Evolutionary conservation across 495 filamentous ascomycete species (phyloP).

Genomic region (Penicillium waksmanii): DNA sequence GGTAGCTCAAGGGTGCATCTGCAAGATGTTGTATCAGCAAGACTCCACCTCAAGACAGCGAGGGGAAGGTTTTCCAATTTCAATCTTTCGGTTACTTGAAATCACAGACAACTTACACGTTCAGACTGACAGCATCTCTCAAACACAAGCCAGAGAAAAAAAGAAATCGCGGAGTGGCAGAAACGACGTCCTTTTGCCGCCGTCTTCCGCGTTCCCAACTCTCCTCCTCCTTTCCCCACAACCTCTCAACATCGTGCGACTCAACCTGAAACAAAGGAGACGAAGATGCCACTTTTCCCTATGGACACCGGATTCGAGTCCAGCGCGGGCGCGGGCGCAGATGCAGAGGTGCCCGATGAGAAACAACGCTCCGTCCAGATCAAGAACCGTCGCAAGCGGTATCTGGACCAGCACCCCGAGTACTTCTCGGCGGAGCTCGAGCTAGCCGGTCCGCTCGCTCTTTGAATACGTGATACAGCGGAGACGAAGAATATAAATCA

Average conservation of each 20-base stretch:
- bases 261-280: slow-evolving; percentile 4
- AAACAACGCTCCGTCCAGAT: slow-evolving; percentile 39
- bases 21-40: slow-evolving; percentile 14
- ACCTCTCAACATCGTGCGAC: background rate
- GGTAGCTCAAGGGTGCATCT: slow-evolving; percentile 12
- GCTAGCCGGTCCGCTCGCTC: slow-evolving; percentile 62
- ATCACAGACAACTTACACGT: slow-evolving; percentile 22
- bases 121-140: slow-evolving; percentile 22
- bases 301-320: slow-evolving; percentile 32
- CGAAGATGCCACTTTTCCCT: slow-evolving; percentile 47
- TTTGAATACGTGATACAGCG: slow-evolving; percentile 19
- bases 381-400: slow-evolving; percentile 68
- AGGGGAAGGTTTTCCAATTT: background rate
- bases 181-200: slow-evolving; percentile 37
- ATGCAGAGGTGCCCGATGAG: slow-evolving; percentile 14
- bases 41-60: background rate
- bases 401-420: slow-evolving; percentile 64
- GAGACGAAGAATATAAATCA: slow-evolving; percentile 9
- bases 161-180: slow-evolving; percentile 26
- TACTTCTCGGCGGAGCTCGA: slow-evolving; percentile 67
- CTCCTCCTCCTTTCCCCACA: slow-evolving; percentile 16
- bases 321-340: background rate
- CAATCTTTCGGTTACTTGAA: background rate
- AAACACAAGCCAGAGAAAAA: slow-evolving; percentile 21
- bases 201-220: slow-evolving; percentile 33